Evolutionary conservation across 2,329 filamentous ascomycete species (phyloP), one percentile per base, ranked within the genome.

Genomic region (Ophiosphaerella narmari): DNA sequence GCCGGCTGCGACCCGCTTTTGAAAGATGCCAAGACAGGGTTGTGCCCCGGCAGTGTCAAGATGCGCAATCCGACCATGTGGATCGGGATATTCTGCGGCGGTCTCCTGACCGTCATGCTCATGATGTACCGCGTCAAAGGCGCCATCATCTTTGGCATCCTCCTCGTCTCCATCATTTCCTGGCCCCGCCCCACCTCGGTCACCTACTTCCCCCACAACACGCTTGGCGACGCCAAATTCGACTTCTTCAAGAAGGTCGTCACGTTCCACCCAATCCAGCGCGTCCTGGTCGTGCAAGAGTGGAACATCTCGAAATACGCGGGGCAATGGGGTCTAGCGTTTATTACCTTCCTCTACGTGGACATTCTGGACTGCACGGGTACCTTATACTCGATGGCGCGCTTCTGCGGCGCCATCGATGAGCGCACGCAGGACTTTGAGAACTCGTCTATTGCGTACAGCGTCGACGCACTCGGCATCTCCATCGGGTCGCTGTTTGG

Each of bases 191-290:
- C 78, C 14, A 93, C 90, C 0, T 71, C 81, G 0, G 86, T 95
- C 48, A 93, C 90, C 5, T 91, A 88, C 72, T 95, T 96, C 75
- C 90, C 91, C 0, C 80, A 92, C 64, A 89, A 84, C 0, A 60
- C 79, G 0, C 71, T 86, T 2, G 91, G 91, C 35, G 79, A 92
- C 70, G 80, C 81, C 63, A 78, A 78, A 35, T 96, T 95, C 72
- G 80, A 92, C 63, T 96, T 95, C 75, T 96, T 96, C 82, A 91
- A 89, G 72, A 82, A 91, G 69, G 89, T 96, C 2, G 90, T 93
- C 36, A 86, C 86, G 21, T 94, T 96, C 78, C 90, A 93, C 67
- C 82, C 85, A 5, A 95, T 96, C 67, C 69, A 80, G 54, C 81
- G 82, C 41, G 86, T 83, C 4, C 80, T 95, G 12, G 82, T 80